Percentiles rank a stretch among this genome's conserved stretches.
These are phyloP conservation scores for Moricandia arvensis DNA, from an alignment of 345 rosid species.

Conservation along the genomic window DNA sequence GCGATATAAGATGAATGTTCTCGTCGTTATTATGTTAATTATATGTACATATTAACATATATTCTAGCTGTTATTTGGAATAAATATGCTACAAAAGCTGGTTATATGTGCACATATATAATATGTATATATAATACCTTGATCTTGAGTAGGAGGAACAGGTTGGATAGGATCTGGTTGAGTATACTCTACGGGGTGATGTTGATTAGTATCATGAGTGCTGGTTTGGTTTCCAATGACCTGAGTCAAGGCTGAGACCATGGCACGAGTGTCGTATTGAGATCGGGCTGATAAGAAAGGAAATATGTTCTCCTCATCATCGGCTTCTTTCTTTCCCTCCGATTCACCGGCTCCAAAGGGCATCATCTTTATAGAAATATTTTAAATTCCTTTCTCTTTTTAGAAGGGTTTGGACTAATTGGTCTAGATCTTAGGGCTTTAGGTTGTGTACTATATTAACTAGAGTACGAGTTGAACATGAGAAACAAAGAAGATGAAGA, in stretches of 20 bases:
- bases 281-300: constrained; percentile 66
- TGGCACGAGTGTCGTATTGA: constrained; percentile 55
- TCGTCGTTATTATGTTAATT: neutral
- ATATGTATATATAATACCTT: constrained; percentile 25
- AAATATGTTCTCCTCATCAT: constrained; percentile 50
- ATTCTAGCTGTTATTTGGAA: neutral
- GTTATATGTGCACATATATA: neutral
- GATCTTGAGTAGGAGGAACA: constrained; percentile 36
- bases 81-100: neutral
- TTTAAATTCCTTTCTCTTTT: neutral
- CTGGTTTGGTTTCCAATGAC: constrained; percentile 49
- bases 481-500: constrained; percentile 14
- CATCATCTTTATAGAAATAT: constrained; percentile 29
- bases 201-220: constrained; percentile 31
- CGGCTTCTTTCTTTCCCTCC: constrained; percentile 45
- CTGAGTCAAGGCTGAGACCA: constrained; percentile 74
- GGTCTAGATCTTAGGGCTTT: neutral
- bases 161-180: constrained; percentile 30
- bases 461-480: neutral
- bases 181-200: constrained; percentile 27
- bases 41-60: neutral
- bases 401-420: neutral
- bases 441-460: neutral
- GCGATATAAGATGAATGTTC: neutral
- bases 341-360: constrained; percentile 43